These are phyloP conservation scores for Cajanus cajan DNA, from an alignment of 306 rosid genomes.

Conservation along the genomic window DNA sequence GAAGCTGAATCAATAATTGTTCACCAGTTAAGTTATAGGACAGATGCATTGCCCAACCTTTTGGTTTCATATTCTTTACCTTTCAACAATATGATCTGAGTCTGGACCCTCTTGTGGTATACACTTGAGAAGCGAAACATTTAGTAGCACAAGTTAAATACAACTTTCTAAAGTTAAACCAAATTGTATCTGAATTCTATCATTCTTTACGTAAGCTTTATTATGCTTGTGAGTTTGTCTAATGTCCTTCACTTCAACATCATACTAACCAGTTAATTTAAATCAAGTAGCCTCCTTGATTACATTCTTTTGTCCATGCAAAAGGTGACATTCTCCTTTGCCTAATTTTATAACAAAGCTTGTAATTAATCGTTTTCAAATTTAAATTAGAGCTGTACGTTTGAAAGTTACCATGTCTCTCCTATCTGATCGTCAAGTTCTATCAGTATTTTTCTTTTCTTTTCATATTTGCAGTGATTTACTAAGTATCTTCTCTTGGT, in stretches of 20 bases:
- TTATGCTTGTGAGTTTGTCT: background rate
- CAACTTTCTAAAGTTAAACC: background rate
- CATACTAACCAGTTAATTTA: background rate
- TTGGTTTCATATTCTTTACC: constrained; percentile 26
- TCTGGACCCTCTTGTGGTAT: background rate
- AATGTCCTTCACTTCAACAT: background rate
- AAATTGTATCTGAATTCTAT: background rate
- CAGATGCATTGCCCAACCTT: constrained; percentile 22
- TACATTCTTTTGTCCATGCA: background rate
- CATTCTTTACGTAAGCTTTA: background rate
- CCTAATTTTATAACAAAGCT: background rate
- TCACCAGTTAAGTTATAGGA: constrained; percentile 29
- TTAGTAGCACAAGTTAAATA: background rate
- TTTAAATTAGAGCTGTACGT: background rate
- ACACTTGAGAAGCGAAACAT: constrained; percentile 9
- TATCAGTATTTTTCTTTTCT: background rate
- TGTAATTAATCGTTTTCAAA: background rate
- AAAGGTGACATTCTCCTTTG: background rate
- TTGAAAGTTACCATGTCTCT: background rate
- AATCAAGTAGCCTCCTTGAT: constrained; percentile 4
- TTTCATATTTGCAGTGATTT: background rate
- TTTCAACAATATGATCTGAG: background rate
- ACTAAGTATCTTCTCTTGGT: background rate
- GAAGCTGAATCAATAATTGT: constrained; percentile 36
- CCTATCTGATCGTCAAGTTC: background rate